Evolutionary conservation across 768 basidiomycete species (phyloP).

Genomic region (Clavaria fumosa): DNA sequence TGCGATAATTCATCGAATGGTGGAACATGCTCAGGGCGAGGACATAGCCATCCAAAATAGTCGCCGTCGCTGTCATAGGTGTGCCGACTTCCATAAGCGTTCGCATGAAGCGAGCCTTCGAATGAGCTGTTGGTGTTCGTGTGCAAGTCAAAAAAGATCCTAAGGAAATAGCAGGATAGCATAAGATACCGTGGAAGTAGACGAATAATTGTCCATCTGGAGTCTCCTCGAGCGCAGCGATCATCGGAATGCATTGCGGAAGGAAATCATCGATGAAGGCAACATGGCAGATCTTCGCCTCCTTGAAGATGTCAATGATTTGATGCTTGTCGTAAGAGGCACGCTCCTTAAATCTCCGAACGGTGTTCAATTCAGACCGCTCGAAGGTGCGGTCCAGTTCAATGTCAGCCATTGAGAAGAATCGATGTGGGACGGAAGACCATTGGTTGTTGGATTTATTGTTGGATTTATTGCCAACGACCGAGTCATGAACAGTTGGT

Average conservation of each 20-base stretch:
- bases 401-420: too few species aligned
- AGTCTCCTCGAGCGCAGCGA: slow-evolving; percentile 1
- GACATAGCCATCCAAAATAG: slow-evolving; percentile 4
- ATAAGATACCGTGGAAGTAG: slow-evolving; percentile 2
- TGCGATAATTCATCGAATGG: slow-evolving; percentile 1
- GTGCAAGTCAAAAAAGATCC: background rate
- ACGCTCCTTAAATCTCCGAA: slow-evolving; percentile 2
- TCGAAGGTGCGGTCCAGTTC: slow-evolving; percentile 1
- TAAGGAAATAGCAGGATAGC: background rate
- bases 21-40: slow-evolving; percentile 1
- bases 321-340: slow-evolving; percentile 2
- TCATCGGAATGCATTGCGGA: slow-evolving; percentile 4
- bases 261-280: slow-evolving; percentile 2
- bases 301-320: slow-evolving; percentile 1
- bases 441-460: too few species aligned
- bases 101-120: slow-evolving; percentile 3
- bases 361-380: background rate
- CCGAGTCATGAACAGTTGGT: too few species aligned
- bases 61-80: slow-evolving; percentile 2
- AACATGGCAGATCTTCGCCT: slow-evolving; percentile 2
- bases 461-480: too few species aligned
- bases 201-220: background rate
- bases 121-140: background rate
- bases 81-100: background rate
- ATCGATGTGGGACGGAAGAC: too few species aligned